These are phyloP conservation scores for Beta corolliflora DNA, from an alignment of 179 eudicot species.

Conservation along the genomic window DNA sequence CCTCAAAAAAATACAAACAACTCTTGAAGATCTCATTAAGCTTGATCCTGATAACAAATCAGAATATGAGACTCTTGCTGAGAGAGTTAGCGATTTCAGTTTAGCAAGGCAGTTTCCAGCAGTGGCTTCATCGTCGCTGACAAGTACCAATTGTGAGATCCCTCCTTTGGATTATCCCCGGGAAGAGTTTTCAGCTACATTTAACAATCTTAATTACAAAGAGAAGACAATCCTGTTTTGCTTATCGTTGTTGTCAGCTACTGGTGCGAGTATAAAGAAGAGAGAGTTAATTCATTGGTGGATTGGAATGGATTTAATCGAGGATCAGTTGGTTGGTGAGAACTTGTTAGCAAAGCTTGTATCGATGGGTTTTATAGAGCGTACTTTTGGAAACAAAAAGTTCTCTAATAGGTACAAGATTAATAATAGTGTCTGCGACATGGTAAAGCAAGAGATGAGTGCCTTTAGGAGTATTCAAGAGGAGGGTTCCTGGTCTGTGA, in stretches of 20 bases:
- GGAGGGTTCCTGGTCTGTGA: not conserved
- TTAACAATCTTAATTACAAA: no score
- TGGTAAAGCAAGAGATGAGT: not conserved
- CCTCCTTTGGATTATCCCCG: no score
- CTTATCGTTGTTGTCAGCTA: not conserved
- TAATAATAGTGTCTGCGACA: not conserved
- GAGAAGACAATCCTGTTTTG: no score
- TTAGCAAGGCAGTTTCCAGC: no score
- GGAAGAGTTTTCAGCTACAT: no score
- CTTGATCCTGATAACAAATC: no score
- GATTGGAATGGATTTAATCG: conserved; percentile 9
- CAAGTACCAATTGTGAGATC: no score
- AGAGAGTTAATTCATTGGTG: conserved; percentile 20
- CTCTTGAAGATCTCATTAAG: no score
- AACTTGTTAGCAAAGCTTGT: not conserved
- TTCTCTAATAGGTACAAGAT: not conserved
- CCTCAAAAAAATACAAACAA: no score
- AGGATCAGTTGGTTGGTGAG: not conserved
- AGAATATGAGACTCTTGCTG: no score
- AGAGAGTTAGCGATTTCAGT: no score
- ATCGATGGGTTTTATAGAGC: not conserved
- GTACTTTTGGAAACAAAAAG: not conserved
- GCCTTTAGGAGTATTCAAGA: not conserved
- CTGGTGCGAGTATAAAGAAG: not conserved
- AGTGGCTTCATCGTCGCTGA: no score